A percentile compares a stretch with the other conserved stretches of the same genome.
Evolutionary conservation across 2,329 filamentous ascomycete species (phyloP).

Genomic region (Ceratocystis eucalypticola): DNA sequence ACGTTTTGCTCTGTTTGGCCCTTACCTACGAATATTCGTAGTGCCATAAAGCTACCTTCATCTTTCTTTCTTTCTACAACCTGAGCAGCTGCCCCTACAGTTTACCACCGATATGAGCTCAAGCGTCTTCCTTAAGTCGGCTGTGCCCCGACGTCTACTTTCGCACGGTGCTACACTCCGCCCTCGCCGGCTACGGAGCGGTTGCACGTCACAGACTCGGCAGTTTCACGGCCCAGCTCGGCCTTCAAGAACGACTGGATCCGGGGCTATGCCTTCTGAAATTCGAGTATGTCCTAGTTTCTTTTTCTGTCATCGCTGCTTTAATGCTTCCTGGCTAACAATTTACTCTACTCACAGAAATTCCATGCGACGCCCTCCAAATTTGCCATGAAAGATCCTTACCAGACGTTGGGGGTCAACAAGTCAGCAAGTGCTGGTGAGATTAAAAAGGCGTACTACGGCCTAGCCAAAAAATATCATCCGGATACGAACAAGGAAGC

Average conservation of each 20-base stretch:
- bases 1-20: no score
- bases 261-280: background rate
- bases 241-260: conserved; percentile 10
- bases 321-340: background rate
- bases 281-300: background rate
- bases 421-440: conserved; percentile 71
- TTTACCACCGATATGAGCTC: conserved; percentile 33
- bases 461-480: conserved; percentile 92
- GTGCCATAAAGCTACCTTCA: background rate
- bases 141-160: conserved; percentile 34
- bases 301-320: background rate
- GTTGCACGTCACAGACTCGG: conserved; percentile 28
- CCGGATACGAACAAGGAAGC: conserved; percentile 96
- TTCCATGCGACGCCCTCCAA: conserved; percentile 48
- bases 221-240: conserved; percentile 21
- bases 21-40: no score
- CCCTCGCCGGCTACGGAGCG: conserved; percentile 31
- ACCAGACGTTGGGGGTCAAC: conserved; percentile 69
- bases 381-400: conserved; percentile 59
- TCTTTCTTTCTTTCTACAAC: background rate
- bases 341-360: conserved; percentile 25
- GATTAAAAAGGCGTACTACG: conserved; percentile 98
- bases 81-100: background rate
- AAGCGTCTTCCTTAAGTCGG: conserved; percentile 34
- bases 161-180: conserved; percentile 30